Evolutionary conservation across 768 basidiomycete species (phyloP), one percentile per base, ranked within the genome.

Genomic region (Rossbeevera mucosa): DNA sequence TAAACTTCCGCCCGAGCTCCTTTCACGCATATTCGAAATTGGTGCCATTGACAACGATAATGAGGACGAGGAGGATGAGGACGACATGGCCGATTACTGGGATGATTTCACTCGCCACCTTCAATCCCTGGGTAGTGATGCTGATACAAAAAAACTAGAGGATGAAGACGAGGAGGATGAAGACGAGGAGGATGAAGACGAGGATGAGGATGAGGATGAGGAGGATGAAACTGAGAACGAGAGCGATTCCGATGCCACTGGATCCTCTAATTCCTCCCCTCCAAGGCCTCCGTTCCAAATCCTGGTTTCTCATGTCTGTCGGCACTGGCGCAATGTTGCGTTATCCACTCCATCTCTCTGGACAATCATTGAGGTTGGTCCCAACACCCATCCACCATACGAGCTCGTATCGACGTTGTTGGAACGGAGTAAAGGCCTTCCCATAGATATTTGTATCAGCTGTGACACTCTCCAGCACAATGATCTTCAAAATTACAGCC

Each of bases 241-340:
- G 3, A 47, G 38, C 2, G 52, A 28, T 33, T 50, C 60, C 7
- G 51, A 48, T 28, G 28, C 12, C 31, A 48, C 44, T 1, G 47
- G n/a, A 24, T 52, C 52, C 28, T 54, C 52, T 18, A 53, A 45
- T 30, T 9, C n/a, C 3, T 4, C 7, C 43, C 18, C 42, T 21
- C 11, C 44, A n/a, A 41, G 31, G 42, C 67, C 66, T 29, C 52
- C 71, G 2, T 83, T 82, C 62, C 75, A 78, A 56, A 68, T 82
- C 25, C 69, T 82, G 57, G 80, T 77, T 13, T 83, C 83, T 16
- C 83, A 83, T 58, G 77, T 85, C 9, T 86, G 83, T 64, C 68
- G 59, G 22, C 79, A 76, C 51, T 86, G 84, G 84, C 80, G 83
- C 44, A 68, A 67, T 30, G 57, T 76, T 2, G 77, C 82, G 3